Evolutionary conservation across 805 yeast species (phyloP).

Genomic region (Candida insectorum): DNA sequence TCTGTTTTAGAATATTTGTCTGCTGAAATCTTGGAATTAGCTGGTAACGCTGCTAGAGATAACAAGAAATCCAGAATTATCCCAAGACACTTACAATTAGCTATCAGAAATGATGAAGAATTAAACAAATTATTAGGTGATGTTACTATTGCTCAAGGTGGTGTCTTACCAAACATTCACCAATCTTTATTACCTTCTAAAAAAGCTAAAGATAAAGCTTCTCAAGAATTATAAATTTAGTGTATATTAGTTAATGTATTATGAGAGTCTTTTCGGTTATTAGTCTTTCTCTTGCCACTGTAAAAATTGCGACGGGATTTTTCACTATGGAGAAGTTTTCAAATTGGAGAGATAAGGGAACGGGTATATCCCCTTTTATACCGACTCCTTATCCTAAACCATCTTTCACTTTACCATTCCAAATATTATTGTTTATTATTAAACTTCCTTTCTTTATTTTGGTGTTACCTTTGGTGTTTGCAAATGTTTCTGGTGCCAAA

Average conservation of each 20-base stretch:
- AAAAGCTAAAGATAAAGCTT: constrained; percentile 59
- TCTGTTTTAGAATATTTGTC: constrained; percentile 96
- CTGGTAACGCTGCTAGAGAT: constrained; percentile 99
- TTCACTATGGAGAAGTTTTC: constrained; percentile 76
- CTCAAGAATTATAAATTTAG: constrained; percentile 56
- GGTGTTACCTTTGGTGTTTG: constrained; percentile 11
- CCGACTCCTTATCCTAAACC: constrained; percentile 42
- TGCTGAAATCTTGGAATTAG: constrained; percentile 96
- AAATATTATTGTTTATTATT: constrained; percentile 12
- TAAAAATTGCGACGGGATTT: no score
- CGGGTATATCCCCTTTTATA: constrained; percentile 89
- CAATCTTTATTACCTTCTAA: constrained; percentile 86
- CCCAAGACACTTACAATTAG: constrained; percentile 98
- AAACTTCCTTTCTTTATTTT: constrained; percentile 30
- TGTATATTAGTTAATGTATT: constrained; percentile 16
- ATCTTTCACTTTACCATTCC: not conserved
- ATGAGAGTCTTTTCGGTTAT: constrained; percentile 8
- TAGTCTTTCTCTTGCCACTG: no score
- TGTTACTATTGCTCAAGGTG: constrained; percentile 98
- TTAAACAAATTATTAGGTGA: constrained; percentile 88
- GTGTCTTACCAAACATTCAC: constrained; percentile 97
- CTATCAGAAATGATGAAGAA: constrained; percentile 99
- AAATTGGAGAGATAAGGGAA: constrained; percentile 82
- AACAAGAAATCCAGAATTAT: constrained; percentile 98
- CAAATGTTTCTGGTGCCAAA: constrained; percentile 18